phyloP scores from a whole-genome alignment of 2,329 filamentous ascomycete species.

The Fusarium sp. region DNA sequence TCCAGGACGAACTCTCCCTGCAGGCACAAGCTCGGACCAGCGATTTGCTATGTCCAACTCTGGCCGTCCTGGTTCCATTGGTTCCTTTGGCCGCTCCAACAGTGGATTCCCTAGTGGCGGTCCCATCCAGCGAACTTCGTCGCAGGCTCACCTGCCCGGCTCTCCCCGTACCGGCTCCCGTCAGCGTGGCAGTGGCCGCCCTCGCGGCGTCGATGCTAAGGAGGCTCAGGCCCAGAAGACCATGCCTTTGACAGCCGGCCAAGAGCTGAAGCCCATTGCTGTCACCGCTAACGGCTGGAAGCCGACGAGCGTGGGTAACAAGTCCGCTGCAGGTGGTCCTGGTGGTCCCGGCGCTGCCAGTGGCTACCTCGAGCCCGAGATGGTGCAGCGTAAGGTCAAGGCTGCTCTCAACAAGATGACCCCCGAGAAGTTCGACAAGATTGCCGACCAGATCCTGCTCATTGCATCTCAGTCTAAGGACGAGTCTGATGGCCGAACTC shows the following conservation, averaged over 20 bases:
- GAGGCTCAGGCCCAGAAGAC: slow-evolving; percentile 81
- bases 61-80: slow-evolving; percentile 44
- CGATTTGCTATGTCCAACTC: slow-evolving; percentile 76
- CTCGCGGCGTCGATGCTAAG: slow-evolving; percentile 67
- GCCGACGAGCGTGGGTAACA: slow-evolving; percentile 75
- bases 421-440: slow-evolving; percentile 97
- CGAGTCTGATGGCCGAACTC: slow-evolving; percentile 91
- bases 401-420: slow-evolving; percentile 99
- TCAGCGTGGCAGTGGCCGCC: slow-evolving; percentile 70
- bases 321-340: slow-evolving; percentile 24
- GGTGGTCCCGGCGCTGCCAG: slow-evolving; percentile 55
- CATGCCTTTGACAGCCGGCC: slow-evolving; percentile 90
- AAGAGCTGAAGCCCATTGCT: slow-evolving; percentile 84
- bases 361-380: slow-evolving; percentile 82
- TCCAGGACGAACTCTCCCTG: slow-evolving; percentile 70
- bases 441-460: slow-evolving; percentile 89
- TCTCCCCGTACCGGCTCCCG: slow-evolving; percentile 76
- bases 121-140: slow-evolving; percentile 74
- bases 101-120: slow-evolving; percentile 72
- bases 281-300: slow-evolving; percentile 88
- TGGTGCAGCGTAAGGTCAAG: slow-evolving; percentile 99
- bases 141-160: slow-evolving; percentile 70
- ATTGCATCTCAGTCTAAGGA: slow-evolving; percentile 97
- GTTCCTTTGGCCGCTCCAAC: slow-evolving; percentile 59
- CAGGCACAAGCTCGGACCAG: slow-evolving; percentile 81